Evolutionary conservation across 1,284 basidiomycete species (phyloP), one percentile per base, ranked within the genome.

Genomic region (Leccinum fuscescens): DNA sequence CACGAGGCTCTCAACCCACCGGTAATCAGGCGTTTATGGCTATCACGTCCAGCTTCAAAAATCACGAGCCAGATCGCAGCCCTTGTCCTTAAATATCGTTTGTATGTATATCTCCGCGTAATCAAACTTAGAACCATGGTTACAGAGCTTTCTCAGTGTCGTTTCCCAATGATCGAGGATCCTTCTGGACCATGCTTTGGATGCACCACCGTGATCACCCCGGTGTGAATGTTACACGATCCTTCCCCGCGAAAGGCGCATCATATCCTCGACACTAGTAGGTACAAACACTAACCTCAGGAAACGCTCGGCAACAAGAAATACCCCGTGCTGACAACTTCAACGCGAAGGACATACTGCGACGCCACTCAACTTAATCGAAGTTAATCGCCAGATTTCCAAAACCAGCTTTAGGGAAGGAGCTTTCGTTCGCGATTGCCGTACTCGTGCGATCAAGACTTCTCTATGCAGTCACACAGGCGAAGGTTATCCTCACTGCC

Each of bases 1-100:
- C 11, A 44, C 42, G 42, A 44, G 42, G 31, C 52, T 46, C 20
- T 49, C 17, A 42, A 49, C 11, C 37, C 12, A 31, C 39, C 42
- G 39, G 14, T n/a, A 22, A 50, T 62, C 35, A 52, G 51, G 37
- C 27, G 2, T 27, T 53, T 52, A 57, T 31, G 50, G 22, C 49
- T 50, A 54, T 49, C 51, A 33, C 49, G n/a, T 55, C 46, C 56
- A 58, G 31, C 8, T 17, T 54, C 24, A n/a, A 52, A 56, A 69
- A 68, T 62, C 69, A 68, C 68, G 22, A 55, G 67, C 59, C 27
- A 3, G 17, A 17, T 27, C 2, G 11, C 12, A 9, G n/a, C 39
- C 35, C 42, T 17, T 44, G 44, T 12, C 52, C 14, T 48, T 57
- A 44, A 51, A 54, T 39, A 46, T 14, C 11, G 5, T 31, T 37